Percentiles rank a stretch among this genome's conserved stretches.
Conservation (phyloP, 768 basidiomycete genomes). For the Lactarius indigo region DNA sequence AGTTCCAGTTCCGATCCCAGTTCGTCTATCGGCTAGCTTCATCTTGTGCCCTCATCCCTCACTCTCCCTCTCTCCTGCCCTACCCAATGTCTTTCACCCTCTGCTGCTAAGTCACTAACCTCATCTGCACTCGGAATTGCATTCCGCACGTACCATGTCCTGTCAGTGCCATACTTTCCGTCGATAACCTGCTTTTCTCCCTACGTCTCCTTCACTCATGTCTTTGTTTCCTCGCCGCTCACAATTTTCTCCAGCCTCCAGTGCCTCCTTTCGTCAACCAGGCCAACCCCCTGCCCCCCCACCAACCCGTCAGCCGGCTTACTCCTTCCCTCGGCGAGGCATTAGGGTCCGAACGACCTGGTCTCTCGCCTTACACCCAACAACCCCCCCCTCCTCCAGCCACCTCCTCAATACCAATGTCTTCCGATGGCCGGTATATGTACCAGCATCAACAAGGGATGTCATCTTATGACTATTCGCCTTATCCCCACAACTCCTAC, state of each 20-base stretch:
- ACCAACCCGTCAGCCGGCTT: slow-evolving; percentile 22
- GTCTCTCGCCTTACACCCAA: slow-evolving; percentile 20
- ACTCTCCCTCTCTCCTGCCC: background rate
- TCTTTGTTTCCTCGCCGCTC: slow-evolving; percentile 21
- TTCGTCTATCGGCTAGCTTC: background rate
- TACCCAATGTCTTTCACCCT: slow-evolving; percentile 20
- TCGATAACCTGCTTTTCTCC: slow-evolving; percentile 15
- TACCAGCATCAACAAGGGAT: slow-evolving; percentile 47
- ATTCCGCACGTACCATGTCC: slow-evolving; percentile 26
- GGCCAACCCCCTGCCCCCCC: slow-evolving; percentile 18
- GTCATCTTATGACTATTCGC: slow-evolving; percentile 49
- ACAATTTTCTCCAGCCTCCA: slow-evolving; percentile 23
- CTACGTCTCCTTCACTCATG: slow-evolving; percentile 9
- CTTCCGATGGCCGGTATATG: slow-evolving; percentile 52
- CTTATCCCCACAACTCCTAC: slow-evolving; percentile 37
- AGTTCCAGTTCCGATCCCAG: background rate
- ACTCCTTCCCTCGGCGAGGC: slow-evolving; percentile 30
- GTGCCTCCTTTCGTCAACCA: slow-evolving; percentile 16
- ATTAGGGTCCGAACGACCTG: slow-evolving; percentile 21
- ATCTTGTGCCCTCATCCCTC: slow-evolving; percentile 4
- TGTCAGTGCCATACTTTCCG: slow-evolving; percentile 25
- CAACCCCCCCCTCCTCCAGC: slow-evolving; percentile 16
- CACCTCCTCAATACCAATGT: slow-evolving; percentile 34
- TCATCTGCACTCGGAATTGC: slow-evolving; percentile 2
- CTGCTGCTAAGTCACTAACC: slow-evolving; percentile 10